These are phyloP conservation scores for Trametopsis cervina DNA, from an alignment of 768 basidiomycete species.

Conservation along the genomic window DNA sequence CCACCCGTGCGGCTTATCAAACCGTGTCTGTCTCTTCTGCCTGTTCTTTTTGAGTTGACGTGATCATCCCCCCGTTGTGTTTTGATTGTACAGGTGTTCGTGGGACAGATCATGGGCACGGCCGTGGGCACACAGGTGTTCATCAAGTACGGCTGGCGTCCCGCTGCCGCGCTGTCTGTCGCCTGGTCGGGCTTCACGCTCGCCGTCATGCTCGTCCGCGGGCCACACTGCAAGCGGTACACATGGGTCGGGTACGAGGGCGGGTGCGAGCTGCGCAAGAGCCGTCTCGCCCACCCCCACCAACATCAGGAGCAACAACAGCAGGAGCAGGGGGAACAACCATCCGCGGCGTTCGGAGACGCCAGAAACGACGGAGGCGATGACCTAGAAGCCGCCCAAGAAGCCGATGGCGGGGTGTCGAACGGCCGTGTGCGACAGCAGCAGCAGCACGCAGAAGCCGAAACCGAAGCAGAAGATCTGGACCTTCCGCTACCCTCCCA, in stretches of 20 bases:
- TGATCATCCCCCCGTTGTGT: background rate
- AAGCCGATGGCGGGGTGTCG: too few relatives aligned
- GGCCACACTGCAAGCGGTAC: constrained; percentile 47
- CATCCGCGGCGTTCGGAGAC: too few relatives aligned
- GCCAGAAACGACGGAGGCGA: too few relatives aligned
- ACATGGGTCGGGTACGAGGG: constrained; percentile 61
- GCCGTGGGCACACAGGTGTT: constrained; percentile 65
- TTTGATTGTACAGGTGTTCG: constrained; percentile 35
- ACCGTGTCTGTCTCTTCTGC: background rate
- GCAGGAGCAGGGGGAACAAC: too few relatives aligned
- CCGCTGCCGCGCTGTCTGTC: constrained; percentile 50
- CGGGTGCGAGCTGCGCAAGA: constrained; percentile 22
- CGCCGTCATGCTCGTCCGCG: constrained; percentile 49
- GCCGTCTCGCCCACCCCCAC: background rate
- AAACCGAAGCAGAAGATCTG: too few relatives aligned
- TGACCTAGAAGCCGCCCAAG: too few relatives aligned
- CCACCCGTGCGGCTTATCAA: too few relatives aligned
- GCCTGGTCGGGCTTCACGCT: constrained; percentile 49
- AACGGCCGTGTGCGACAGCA: too few relatives aligned
- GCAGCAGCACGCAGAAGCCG: too few relatives aligned
- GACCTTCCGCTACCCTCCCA: too few relatives aligned
- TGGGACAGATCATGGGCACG: constrained; percentile 77
- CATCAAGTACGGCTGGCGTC: constrained; percentile 60
- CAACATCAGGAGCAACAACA: background rate
- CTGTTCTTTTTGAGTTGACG: too few relatives aligned